These are phyloP conservation scores for Crithidia fasciculata DNA, from an alignment of 208 protist genomes.

Conservation along the genomic window DNA sequence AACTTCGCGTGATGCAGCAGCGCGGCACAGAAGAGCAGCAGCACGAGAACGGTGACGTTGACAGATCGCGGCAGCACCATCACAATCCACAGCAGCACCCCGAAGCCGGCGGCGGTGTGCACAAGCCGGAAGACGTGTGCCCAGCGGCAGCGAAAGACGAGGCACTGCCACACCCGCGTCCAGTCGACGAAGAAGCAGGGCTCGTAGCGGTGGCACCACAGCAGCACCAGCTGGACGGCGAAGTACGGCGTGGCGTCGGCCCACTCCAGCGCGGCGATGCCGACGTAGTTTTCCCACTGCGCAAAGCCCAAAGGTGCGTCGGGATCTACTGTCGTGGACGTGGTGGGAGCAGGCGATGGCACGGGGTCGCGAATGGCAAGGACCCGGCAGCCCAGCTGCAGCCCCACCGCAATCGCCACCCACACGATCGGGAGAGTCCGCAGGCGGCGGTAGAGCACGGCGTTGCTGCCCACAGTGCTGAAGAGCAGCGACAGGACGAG, in stretches of 20 bases:
- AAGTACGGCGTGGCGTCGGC: slow-evolving; percentile 19
- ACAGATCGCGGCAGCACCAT: slow-evolving; percentile 29
- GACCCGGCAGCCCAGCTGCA: slow-evolving; percentile 22
- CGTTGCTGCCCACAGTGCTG: slow-evolving; percentile 28
- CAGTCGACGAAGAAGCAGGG: slow-evolving; percentile 17
- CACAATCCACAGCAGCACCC: slow-evolving; percentile 29
- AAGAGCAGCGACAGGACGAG: slow-evolving; percentile 29
- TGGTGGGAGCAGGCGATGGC: not conserved
- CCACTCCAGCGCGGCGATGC: slow-evolving; percentile 9
- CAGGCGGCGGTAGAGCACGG: slow-evolving; percentile 29
- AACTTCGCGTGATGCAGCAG: slow-evolving; percentile 25
- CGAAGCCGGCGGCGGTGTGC: slow-evolving; percentile 16
- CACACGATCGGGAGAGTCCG: slow-evolving; percentile 26
- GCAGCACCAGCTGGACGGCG: slow-evolving; percentile 25
- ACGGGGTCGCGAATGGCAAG: not conserved
- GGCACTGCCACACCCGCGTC: slow-evolving; percentile 23
- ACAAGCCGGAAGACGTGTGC: slow-evolving; percentile 10
- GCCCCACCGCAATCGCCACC: slow-evolving; percentile 23
- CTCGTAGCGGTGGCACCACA: slow-evolving; percentile 35
- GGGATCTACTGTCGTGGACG: too few relatives aligned
- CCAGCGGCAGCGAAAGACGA: slow-evolving; percentile 33
- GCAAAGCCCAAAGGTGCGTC: not conserved
- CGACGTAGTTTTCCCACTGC: not conserved
- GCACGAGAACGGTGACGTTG: slow-evolving; percentile 27
- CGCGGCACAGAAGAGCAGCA: slow-evolving; percentile 22